phyloP scores from a whole-genome alignment of 768 basidiomycete species.

The Lentinula detonsa region DNA sequence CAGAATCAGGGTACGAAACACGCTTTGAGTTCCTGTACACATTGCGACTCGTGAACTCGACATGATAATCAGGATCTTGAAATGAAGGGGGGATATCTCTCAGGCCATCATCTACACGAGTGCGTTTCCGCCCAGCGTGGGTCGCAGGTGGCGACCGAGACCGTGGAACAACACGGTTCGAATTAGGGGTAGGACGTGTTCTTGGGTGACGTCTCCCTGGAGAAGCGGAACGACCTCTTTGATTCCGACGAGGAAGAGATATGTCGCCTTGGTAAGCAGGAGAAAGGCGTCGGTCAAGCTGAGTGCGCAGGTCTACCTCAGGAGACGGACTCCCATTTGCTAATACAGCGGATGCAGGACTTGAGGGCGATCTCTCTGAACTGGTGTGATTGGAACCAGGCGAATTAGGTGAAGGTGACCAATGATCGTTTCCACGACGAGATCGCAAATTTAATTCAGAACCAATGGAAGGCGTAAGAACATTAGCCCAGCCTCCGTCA shows the following conservation, averaged over 20 bases:
- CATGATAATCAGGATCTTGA: background rate
- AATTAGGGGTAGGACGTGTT: too few relatives aligned
- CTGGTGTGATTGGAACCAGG: background rate
- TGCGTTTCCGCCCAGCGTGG: background rate
- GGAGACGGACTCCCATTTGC: background rate
- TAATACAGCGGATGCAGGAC: background rate
- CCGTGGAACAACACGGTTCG: background rate
- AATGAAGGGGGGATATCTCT: background rate
- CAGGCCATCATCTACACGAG: background rate
- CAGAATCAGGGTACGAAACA: background rate
- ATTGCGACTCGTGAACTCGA: background rate
- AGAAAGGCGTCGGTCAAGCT: background rate
- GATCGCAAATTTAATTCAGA: background rate
- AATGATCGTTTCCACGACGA: background rate
- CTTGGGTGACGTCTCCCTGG: background rate
- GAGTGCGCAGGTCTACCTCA: background rate
- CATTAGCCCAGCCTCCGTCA: background rate
- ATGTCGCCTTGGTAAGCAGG: background rate
- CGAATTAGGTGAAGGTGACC: background rate
- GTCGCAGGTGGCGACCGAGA: background rate
- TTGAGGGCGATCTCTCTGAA: background rate
- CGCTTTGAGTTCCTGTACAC: background rate
- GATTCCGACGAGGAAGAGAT: background rate
- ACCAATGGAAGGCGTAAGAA: background rate
- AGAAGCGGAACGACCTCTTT: background rate